Conservation (phyloP, 495 filamentous ascomycete species). For the Podospora comata region DNA sequence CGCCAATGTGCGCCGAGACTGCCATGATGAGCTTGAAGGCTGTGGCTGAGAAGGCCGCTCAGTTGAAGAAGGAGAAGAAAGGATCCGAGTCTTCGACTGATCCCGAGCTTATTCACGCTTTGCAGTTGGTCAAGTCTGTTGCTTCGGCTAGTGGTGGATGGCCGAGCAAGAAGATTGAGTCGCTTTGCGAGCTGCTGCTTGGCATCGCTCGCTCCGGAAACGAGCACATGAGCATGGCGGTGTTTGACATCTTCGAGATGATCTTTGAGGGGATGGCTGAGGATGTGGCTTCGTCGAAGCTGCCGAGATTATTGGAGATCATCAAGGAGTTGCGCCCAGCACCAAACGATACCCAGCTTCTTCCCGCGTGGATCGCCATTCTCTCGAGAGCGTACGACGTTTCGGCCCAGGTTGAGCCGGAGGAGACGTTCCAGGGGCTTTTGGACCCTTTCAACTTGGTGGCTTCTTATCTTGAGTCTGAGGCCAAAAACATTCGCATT, state of each 20-base stretch:
- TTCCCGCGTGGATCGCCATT: constrained; percentile 95
- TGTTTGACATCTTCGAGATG: constrained; percentile 94
- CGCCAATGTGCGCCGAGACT: constrained; percentile 92
- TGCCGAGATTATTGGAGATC: constrained; percentile 78
- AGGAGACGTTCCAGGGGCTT: constrained; percentile 84
- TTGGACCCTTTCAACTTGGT: constrained; percentile 76
- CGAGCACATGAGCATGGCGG: constrained; percentile 90
- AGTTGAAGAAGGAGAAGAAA: constrained; percentile 66
- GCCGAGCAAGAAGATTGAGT: constrained; percentile 95
- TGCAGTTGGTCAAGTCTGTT: constrained; percentile 87
- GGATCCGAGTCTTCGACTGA: constrained; percentile 60
- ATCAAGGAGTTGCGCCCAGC: constrained; percentile 88
- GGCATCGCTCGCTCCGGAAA: constrained; percentile 82
- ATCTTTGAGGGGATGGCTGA: constrained; percentile 89
- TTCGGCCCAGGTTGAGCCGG: constrained; percentile 75
- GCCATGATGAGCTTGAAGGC: constrained; percentile 73
- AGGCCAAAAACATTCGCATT: constrained; percentile 84
- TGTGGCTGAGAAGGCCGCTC: constrained; percentile 56
- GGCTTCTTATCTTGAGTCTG: constrained; percentile 73
- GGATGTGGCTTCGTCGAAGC: constrained; percentile 79
- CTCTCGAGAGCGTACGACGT: constrained; percentile 92
- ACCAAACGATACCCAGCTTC: constrained; percentile 83
- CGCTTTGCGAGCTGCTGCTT: constrained; percentile 82
- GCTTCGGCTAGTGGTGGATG: constrained; percentile 84
- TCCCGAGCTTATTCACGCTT: constrained; percentile 79